Base-by-base conservation (phyloP, 352 stramenopile genomes). In the Pythium apleroticum region DNA sequence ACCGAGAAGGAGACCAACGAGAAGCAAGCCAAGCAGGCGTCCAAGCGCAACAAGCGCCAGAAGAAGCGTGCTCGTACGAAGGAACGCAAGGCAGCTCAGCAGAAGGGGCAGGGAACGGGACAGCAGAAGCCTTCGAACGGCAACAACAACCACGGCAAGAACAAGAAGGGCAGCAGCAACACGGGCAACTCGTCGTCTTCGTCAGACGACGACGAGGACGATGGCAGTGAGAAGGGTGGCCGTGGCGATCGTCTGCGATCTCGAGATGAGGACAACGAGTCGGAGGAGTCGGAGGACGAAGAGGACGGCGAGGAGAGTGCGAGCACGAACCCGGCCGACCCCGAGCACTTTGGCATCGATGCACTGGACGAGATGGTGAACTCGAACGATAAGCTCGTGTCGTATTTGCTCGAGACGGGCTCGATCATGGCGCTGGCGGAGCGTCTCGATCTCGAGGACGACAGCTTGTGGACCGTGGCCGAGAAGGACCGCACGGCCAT, bases 1-100 rank as follows among this genome's bases (percentile, higher is more conserved):
- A 96, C 92, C 45, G 96, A 97, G 67, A 96, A 96, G 60, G 85
- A 97, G 55, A 96, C 86, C 50, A 89, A 74, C 53, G 87, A 95
- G 64, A 96, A 96, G 71, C 88, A 97, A 72, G 88, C 87, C 28
- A 90, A 93, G 59, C 85, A 96, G 52, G 86, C 86, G 35, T 91
- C 81, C 6, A 95, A 95, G 73, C 81, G 86, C 52, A 91, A 77
- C 72, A 92, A 93, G 69, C 84, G 86, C 15, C 84, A 91, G 69
- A 92, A 92, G 74, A 95, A 95, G 54, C 84, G 86, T 1, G 77
- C 89, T 69, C 86, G 86, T 52, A 94, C 85, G 11, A 92, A 91
- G 57, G 84, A 94, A 66, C 81, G 84, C 46, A 94, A 94, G 65
- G 85, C 85, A 14, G 85, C 85, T 14, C 68, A 90, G 31, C 74